Evolutionary conservation across 1,284 basidiomycete genomes (phyloP).

Genomic region (Rugosomyces carneus): DNA sequence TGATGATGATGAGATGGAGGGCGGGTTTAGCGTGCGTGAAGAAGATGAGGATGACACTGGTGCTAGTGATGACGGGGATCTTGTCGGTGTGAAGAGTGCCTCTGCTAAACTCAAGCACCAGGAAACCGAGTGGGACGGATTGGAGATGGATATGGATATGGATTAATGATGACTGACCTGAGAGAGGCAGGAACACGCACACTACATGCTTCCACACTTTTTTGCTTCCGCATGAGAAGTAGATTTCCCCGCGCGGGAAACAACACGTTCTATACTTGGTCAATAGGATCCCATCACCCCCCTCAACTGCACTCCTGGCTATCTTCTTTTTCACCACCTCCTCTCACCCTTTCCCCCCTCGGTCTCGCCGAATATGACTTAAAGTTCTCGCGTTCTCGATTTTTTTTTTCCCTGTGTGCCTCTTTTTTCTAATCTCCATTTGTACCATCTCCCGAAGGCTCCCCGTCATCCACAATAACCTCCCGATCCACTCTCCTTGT

Average conservation of each 20-base stretch:
- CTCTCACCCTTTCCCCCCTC: not conserved
- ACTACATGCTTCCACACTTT: too few species aligned
- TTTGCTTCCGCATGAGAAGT: too few species aligned
- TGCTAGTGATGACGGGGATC: conserved; percentile 8
- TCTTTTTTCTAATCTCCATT: not conserved
- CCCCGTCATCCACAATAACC: too few species aligned
- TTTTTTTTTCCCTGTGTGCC: not conserved
- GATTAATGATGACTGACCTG: conserved; percentile 24
- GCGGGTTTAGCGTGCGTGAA: conserved; percentile 27
- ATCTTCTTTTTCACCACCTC: conserved; percentile 4
- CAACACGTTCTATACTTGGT: too few species aligned
- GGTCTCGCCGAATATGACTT: too few species aligned
- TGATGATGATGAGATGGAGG: conserved; percentile 26
- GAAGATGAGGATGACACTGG: conserved; percentile 25
- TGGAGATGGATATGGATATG: conserved; percentile 65
- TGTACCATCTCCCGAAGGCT: not conserved
- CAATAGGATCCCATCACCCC: too few species aligned
- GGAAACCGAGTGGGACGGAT: conserved; percentile 51
- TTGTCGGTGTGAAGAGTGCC: not conserved
- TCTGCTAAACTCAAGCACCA: conserved; percentile 18
- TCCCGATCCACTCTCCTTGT: too few species aligned
- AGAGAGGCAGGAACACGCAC: too few species aligned
- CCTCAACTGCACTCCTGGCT: too few species aligned
- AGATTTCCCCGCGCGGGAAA: too few species aligned
- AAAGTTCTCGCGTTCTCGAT: not conserved